Conservation (phyloP, 2,329 filamentous ascomycete genomes). For the Coleophoma cylindrospora region DNA sequence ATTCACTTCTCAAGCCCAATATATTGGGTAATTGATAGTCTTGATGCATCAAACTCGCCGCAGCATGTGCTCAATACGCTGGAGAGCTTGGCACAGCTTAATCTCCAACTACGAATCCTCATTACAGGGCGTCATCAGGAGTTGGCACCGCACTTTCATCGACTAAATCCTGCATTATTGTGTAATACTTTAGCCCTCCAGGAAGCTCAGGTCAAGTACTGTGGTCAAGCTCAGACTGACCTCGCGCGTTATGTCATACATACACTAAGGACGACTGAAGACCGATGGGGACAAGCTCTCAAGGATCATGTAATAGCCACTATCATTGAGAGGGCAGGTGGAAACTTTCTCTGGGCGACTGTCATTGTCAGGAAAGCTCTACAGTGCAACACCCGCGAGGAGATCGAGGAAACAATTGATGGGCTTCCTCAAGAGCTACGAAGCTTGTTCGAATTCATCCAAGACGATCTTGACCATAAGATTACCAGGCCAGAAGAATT, state of each 20-base stretch:
- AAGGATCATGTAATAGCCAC: slow-evolving; percentile 2
- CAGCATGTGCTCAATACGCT: not conserved
- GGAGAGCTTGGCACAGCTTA: not conserved
- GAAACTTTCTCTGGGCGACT: slow-evolving; percentile 9
- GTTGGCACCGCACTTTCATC: not conserved
- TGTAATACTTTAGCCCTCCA: not conserved
- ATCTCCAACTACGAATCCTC: not conserved
- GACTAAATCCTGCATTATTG: not conserved
- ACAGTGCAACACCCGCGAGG: slow-evolving; percentile 4
- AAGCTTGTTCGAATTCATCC: slow-evolving; percentile 17
- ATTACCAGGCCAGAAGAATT: slow-evolving; percentile 5
- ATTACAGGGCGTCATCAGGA: not conserved
- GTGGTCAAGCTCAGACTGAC: not conserved
- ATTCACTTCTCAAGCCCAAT: slow-evolving; percentile 2
- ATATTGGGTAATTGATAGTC: slow-evolving; percentile 9
- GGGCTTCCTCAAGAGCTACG: slow-evolving; percentile 22
- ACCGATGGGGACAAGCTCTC: not conserved
- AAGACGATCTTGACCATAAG: slow-evolving; percentile 15
- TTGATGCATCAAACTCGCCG: slow-evolving; percentile 4
- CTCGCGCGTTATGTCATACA: not conserved
- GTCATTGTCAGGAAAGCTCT: slow-evolving; percentile 4
- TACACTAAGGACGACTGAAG: not conserved
- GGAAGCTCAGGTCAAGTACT: not conserved
- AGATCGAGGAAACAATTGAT: slow-evolving; percentile 12
- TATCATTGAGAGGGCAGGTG: slow-evolving; percentile 4